Conservation (phyloP, 768 basidiomycete species). For the Boletales sp. region DNA sequence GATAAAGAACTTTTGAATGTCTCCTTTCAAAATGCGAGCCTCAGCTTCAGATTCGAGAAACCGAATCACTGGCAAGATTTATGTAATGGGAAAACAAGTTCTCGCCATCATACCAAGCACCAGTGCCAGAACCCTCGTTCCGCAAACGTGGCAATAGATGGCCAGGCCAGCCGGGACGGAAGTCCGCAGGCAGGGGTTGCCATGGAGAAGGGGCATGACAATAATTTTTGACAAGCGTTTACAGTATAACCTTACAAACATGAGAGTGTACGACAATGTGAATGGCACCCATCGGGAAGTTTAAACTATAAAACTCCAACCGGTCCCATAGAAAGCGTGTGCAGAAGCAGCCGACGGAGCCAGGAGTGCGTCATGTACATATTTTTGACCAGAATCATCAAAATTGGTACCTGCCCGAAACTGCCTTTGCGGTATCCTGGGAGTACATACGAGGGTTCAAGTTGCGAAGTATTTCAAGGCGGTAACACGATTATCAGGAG, state of each 20-base stretch:
- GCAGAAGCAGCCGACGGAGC: neutral
- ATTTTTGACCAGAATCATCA: conserved; percentile 6
- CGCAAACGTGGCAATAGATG: too few relatives aligned
- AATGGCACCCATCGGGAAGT: neutral
- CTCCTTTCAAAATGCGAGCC: neutral
- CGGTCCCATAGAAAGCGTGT: conserved; percentile 2
- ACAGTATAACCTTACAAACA: conserved; percentile 4
- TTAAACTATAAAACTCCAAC: neutral
- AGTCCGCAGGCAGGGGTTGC: conserved; percentile 5
- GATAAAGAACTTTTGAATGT: neutral
- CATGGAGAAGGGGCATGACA: conserved; percentile 4
- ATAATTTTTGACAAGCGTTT: conserved; percentile 1
- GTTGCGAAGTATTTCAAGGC: neutral
- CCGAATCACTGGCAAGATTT: neutral
- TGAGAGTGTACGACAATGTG: neutral
- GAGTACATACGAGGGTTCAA: neutral
- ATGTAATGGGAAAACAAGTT: neutral
- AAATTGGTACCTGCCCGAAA: conserved; percentile 8
- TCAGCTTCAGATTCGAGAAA: neutral
- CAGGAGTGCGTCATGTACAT: conserved; percentile 5
- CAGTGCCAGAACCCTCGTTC: neutral
- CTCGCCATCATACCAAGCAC: too few relatives aligned
- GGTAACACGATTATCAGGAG: neutral
- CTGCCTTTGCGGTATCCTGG: conserved; percentile 2
- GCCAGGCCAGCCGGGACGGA: neutral